Percentiles rank a stretch among this genome's conserved stretches.
These are phyloP conservation scores for Lithospermum erythrorhizon DNA, from an alignment of 257 asterid genomes.

Conservation along the genomic window DNA sequence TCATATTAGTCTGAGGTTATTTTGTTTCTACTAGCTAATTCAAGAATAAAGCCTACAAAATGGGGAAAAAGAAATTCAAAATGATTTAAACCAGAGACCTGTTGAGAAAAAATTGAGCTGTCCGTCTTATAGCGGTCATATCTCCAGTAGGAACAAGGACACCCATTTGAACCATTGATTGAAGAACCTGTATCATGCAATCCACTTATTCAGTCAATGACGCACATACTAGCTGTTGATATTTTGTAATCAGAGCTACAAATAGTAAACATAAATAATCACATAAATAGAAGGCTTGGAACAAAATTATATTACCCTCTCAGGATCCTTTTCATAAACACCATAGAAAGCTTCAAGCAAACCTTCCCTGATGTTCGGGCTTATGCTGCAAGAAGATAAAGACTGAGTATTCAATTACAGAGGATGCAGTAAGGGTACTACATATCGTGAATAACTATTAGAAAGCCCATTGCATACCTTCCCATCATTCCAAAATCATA, in stretches of 20 bases:
- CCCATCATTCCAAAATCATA: slow-evolving; percentile 98
- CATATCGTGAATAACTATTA: slow-evolving; percentile 5
- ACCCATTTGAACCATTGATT: slow-evolving; percentile 90
- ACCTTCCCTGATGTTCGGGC: slow-evolving; percentile 77
- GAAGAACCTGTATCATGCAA: slow-evolving; percentile 50
- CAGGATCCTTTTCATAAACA: slow-evolving; percentile 86
- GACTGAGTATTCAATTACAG: slow-evolving; percentile 7
- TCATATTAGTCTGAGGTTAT: not conserved
- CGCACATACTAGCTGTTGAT: not conserved
- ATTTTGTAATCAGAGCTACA: not conserved
- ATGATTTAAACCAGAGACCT: slow-evolving; percentile 32
- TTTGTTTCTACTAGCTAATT: too few species aligned
- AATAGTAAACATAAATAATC: not conserved
- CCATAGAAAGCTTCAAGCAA: slow-evolving; percentile 82
- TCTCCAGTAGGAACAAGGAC: slow-evolving; percentile 90
- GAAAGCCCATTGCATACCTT: slow-evolving; percentile 30
- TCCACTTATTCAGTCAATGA: not conserved
- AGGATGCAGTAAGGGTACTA: slow-evolving; percentile 6
- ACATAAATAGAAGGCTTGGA: not conserved
- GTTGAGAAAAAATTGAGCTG: slow-evolving; percentile 82
- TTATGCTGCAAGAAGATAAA: slow-evolving; percentile 53
- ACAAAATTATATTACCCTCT: slow-evolving; percentile 40
- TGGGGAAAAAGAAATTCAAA: not conserved
- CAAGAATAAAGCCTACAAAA: not conserved
- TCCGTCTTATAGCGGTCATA: slow-evolving; percentile 86